Conservation (phyloP, 1,284 basidiomycete species). For the Ceratobasidium theobromae region DNA sequence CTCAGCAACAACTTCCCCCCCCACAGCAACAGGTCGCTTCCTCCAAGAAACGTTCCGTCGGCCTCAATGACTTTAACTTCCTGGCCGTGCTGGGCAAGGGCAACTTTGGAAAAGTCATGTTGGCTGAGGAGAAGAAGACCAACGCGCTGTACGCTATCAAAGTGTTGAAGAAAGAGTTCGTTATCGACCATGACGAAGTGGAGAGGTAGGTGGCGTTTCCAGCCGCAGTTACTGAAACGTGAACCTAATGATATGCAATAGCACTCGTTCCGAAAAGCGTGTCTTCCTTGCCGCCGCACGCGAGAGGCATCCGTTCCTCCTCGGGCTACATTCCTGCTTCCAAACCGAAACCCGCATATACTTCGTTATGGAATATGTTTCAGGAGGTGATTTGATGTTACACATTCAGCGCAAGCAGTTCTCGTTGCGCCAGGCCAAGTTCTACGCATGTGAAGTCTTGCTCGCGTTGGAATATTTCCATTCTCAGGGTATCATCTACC, state of each 20-base stretch:
- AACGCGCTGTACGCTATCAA: constrained; percentile 97
- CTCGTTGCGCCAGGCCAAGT: constrained; percentile 86
- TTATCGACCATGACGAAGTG: constrained; percentile 99
- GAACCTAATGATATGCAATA: no score
- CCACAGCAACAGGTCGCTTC: constrained; percentile 40
- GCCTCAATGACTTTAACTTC: constrained; percentile 99
- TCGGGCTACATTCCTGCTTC: constrained; percentile 98
- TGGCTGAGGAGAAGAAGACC: constrained; percentile 95
- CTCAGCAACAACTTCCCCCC: constrained; percentile 39
- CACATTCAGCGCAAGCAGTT: constrained; percentile 83
- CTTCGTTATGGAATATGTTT: constrained; percentile 81
- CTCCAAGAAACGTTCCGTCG: constrained; percentile 74
- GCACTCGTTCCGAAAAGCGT: constrained; percentile 98
- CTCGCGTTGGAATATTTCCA: constrained; percentile 99
- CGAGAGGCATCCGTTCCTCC: constrained; percentile 96
- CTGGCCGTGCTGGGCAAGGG: constrained; percentile 97
- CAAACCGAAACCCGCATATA: constrained; percentile 97
- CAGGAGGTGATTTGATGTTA: constrained; percentile 78
- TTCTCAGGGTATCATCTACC: constrained; percentile 91
- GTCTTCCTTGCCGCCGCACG: constrained; percentile 96
- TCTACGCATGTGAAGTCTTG: constrained; percentile 98
- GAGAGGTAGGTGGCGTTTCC: constrained; percentile 92
- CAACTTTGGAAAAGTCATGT: constrained; percentile 99
- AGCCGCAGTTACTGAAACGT: no score
- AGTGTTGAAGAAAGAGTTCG: constrained; percentile 99